phyloP scores from a whole-genome alignment of 257 asterid genomes.

The Cinchona pubescens region DNA sequence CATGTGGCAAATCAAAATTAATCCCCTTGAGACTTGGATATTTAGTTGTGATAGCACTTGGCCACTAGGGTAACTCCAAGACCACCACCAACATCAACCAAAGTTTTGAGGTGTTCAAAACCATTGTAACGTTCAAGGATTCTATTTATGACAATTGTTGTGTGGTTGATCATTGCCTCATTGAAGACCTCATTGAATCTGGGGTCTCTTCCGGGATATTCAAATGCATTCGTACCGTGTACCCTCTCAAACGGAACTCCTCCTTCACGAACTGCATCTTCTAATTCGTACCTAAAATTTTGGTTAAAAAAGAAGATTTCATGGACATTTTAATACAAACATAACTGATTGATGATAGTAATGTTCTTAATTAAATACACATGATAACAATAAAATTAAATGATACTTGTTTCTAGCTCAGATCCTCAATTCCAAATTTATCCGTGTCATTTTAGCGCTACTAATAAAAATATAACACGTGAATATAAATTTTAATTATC shows the following conservation, averaged over 20 bases:
- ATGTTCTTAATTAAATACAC: too few species aligned
- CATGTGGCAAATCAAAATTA: too few species aligned
- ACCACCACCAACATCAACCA: too few species aligned
- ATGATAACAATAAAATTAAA: not conserved
- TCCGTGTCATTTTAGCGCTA: too few species aligned
- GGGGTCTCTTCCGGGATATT: slow-evolving; percentile 23
- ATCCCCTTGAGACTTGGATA: slow-evolving; percentile 30
- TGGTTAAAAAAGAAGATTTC: too few species aligned
- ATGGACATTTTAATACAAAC: too few species aligned
- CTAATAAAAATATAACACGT: too few species aligned
- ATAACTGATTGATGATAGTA: too few species aligned
- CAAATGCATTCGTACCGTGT: slow-evolving; percentile 31
- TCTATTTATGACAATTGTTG: slow-evolving; percentile 24
- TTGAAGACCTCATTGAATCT: too few species aligned
- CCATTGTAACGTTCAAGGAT: slow-evolving; percentile 37
- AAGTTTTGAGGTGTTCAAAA: slow-evolving; percentile 24
- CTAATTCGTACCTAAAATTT: slow-evolving; percentile 35
- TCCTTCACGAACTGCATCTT: slow-evolving; percentile 38
- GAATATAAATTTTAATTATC: too few species aligned
- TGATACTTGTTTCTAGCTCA: not conserved
- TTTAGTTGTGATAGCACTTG: slow-evolving; percentile 29
- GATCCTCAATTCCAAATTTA: too few species aligned
- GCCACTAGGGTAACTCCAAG: slow-evolving; percentile 35
- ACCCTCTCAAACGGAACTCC: slow-evolving; percentile 34
- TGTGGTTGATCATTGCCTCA: slow-evolving; percentile 32